Evolutionary conservation across 2,329 filamentous ascomycete species (phyloP), one percentile per base, ranked within the genome.

Genomic region (Xylariomycetidae sp.): DNA sequence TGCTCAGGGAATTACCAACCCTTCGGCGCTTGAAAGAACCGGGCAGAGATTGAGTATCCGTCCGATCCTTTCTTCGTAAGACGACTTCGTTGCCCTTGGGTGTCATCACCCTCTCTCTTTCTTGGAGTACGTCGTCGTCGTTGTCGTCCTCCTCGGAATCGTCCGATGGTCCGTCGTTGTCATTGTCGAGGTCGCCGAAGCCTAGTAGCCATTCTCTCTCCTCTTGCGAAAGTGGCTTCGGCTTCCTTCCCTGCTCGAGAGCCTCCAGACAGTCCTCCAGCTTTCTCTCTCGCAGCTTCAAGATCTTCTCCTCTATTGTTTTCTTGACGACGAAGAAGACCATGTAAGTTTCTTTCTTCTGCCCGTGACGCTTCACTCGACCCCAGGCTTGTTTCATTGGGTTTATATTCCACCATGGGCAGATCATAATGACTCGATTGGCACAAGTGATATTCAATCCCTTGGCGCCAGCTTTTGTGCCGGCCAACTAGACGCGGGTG

Each of bases 331-430:
- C 57, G 20, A 87, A 63, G 0, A 76, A 67, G 1, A 74, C 66
- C 35, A 82, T 66, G 10, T 73, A 60, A 0, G 79, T 79, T 16
- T 74, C 60, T 27, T 79, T 72, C 0, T 48, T 41, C 42, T 90
- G 84, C 0, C 81, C 81, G 4, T 79, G 76, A 6, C 82, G 69
- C 44, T 71, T 72, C 0, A 85, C 70, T 0, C 83, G 70, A 2
- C 62, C 61, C 18, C 68, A 68, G 0, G 74, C 79, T 47, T 86
- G 82, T 9, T 74, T 58, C 44, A 86, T 79, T 0, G 65, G 53
- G 0, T 67, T 63, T 1, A 56, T 57, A 37, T 85, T 85, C 75
- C 76, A 86, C 72, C 73, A 79, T 0, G 63, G 57, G 18, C 77
- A 72, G 0, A 73, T 32, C 0, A 72, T 57, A n/a, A 79, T 74